Base-by-base conservation (phyloP, 306 rosid species). In the Datisca glomerata region DNA sequence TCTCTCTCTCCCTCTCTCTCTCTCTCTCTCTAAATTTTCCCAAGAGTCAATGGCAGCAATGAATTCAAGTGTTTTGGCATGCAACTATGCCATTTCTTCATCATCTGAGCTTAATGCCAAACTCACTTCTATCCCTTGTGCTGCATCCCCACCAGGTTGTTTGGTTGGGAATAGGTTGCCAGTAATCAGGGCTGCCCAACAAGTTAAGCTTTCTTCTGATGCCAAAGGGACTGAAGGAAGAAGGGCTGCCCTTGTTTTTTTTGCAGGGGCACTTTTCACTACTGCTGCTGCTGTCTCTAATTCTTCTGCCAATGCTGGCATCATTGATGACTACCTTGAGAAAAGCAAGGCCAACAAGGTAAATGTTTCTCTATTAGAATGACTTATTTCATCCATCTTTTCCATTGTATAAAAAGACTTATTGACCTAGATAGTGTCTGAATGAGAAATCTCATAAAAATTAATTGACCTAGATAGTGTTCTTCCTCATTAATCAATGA, bases 281-380 rank as follows among this genome's bases (percentile, higher is more conserved):
- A 15, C 78, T 13, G 72, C 69, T 3, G 61, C 73, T 17, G 77
- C 61, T 9, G 57, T 67, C 29, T 51, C 72, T 53, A 60, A 47
- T 39, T 59, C 78, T 16, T 15, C 69, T 8, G 79, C 96, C 28
- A 69, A 71, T 63, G 96, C 96, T 19, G 85, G 93, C 1, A 71
- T 86, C 69, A 71, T 86, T 41, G 96, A 86, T 6, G 76, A 82
- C 0, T 86, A 86, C 72, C 94, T 86, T 22, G 93, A 79, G 41
- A 82, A 39, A 70, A 83, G 94, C 80, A 76, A 87, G 67, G 74
- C 75, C 48, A 87, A 87, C 83, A 87, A 87, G 94, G 97, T 87
- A 29, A 7, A 9, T 14, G 8, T 7, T n/a, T 11, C 19, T 5
- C n/a, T n/a, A n/a, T n/a, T n/a, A n/a, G n/a, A n/a, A n/a, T n/a